Percentiles rank a stretch among this genome's conserved stretches.
phyloP scores from a whole-genome alignment of 495 filamentous ascomycete genomes.

The Neurospora sublineolata region DNA sequence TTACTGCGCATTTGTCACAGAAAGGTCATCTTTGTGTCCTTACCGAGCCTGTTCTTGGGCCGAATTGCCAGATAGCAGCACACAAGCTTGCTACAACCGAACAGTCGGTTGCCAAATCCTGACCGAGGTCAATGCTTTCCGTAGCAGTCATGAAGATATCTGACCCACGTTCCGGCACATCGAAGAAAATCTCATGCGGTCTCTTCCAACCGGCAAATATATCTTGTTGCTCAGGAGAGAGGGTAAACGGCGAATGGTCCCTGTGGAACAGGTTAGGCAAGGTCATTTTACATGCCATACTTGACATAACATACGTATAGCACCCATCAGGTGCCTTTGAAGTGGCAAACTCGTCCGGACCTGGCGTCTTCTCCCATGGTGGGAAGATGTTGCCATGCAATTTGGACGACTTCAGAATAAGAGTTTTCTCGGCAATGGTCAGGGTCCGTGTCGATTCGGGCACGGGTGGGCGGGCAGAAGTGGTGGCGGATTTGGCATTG shows the following conservation, averaged over 20 bases:
- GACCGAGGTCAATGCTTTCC: conserved; percentile 64
- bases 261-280: conserved; percentile 29
- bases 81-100: conserved; percentile 95
- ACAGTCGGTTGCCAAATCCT: conserved; percentile 90
- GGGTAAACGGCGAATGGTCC: conserved; percentile 50
- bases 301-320: neutral
- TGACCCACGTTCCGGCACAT: conserved; percentile 2
- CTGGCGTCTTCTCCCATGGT: conserved; percentile 60
- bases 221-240: conserved; percentile 59
- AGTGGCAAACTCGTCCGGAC: conserved; percentile 8
- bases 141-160: conserved; percentile 43
- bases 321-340: neutral
- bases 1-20: neutral
- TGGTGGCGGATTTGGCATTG: conserved; percentile 11
- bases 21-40: neutral
- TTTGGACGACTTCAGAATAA: conserved; percentile 64
- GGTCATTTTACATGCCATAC: neutral
- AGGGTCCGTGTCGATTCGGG: conserved; percentile 51
- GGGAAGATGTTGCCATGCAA: conserved; percentile 72
- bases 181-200: conserved; percentile 42
- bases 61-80: conserved; percentile 46
- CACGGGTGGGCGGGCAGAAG: conserved; percentile 22
- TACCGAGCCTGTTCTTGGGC: conserved; percentile 25
- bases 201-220: conserved; percentile 77
- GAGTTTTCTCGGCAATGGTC: conserved; percentile 62